Base-by-base conservation (phyloP, 2,329 filamentous ascomycete species). In the Ampelomyces quisqualis region DNA sequence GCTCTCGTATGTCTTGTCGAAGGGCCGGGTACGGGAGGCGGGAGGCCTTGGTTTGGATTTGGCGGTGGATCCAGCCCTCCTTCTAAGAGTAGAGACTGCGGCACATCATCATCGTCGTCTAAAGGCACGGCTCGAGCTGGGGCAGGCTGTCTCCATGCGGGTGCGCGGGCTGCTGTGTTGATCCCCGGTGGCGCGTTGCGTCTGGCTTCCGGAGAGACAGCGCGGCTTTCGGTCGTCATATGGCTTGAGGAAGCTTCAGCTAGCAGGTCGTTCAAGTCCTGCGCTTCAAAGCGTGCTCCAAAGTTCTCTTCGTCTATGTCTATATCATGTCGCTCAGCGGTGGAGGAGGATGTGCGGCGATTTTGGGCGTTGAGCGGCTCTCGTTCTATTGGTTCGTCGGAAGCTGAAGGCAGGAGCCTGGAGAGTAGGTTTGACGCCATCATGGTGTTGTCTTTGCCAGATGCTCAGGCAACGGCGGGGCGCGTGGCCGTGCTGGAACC, bases 51-150 rank as follows among this genome's bases (percentile, higher is more conserved):
- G 26, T 49, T 51, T 22, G 43, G 45, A 7, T 45, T 47, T 7
- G 47, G 50, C 9, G 42, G 45, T 61, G 69, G 43, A 60, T 69
- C 49, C 64, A 62, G 55, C 30, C 69, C 70, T 23, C 70, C 76
- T 65, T 84, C 81, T 26, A 84, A 70, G 20, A 85, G 67, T 24
- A 85, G 67, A 7, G 82, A 85, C 39, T 76, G 76, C 2, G 82
- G 82, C 2, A 85, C 81, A 27, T 59, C 53, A 28, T 55, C 51
- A 53, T 83, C 79, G 23, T 77, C 74, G 34, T 81, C 77, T 22
- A 58, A 26, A 5, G 52, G 53, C 4, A 46, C 30, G 8, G 39
- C 43, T 32, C 47, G 56, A 22, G 45, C 50, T 38, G 51, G 45
- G 13, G 44, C 40, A 22, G 63, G 51, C 27, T 65, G 63, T 51